Percentiles rank a stretch among this genome's conserved stretches.
phyloP scores from a whole-genome alignment of 108 stramenopile species.

The Nannochloropsis granulata region DNA sequence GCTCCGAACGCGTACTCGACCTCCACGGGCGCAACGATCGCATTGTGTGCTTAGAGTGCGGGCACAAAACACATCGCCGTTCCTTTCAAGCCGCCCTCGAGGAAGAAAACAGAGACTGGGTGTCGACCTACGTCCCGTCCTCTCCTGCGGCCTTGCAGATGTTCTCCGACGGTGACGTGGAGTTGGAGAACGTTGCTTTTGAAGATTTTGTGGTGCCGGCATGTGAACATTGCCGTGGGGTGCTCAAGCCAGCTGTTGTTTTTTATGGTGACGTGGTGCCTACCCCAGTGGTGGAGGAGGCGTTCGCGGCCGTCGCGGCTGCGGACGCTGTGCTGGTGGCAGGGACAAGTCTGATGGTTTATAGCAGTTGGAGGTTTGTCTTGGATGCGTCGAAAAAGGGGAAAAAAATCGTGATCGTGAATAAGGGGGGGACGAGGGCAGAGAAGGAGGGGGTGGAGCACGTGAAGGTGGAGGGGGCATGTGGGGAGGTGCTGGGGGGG shows the following conservation, averaged over 20 bases:
- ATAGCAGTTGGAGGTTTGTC: background rate
- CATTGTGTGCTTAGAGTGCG: slow-evolving; percentile 74
- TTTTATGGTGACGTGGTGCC: slow-evolving; percentile 85
- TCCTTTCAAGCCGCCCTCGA: slow-evolving; percentile 59
- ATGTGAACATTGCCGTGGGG: slow-evolving; percentile 52
- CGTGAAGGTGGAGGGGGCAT: slow-evolving; percentile 1
- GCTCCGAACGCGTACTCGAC: slow-evolving; percentile 55
- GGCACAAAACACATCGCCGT: slow-evolving; percentile 41
- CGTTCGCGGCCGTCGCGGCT: background rate
- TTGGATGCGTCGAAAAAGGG: slow-evolving; percentile 3
- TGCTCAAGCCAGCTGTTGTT: slow-evolving; percentile 81
- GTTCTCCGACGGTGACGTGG: slow-evolving; percentile 72
- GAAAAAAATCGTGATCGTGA: slow-evolving; percentile 8
- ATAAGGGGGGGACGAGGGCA: slow-evolving; percentile 17
- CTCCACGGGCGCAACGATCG: slow-evolving; percentile 70
- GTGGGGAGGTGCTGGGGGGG: background rate
- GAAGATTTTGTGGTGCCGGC: slow-evolving; percentile 50
- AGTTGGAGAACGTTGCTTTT: slow-evolving; percentile 40
- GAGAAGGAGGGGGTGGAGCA: slow-evolving; percentile 5
- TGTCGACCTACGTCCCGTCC: slow-evolving; percentile 6
- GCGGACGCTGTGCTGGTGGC: background rate
- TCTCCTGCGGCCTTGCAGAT: background rate
- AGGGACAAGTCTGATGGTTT: background rate
- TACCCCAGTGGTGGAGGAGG: slow-evolving; percentile 28
- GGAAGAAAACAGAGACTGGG: slow-evolving; percentile 39